These are phyloP conservation scores for Pseudoperonospora humuli DNA, from an alignment of 352 stramenopile genomes.

Conservation along the genomic window DNA sequence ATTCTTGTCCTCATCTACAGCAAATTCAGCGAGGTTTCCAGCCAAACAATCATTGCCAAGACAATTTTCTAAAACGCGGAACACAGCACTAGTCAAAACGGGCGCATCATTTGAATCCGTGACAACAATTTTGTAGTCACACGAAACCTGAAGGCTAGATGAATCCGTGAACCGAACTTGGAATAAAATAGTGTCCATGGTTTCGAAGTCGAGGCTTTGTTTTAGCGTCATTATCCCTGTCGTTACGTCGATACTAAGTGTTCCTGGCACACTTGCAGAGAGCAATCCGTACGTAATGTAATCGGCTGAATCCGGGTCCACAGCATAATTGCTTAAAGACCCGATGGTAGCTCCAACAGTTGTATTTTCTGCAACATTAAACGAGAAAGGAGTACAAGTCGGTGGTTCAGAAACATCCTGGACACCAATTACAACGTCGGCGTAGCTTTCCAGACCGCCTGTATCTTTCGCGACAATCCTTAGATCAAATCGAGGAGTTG, in stretches of 20 bases:
- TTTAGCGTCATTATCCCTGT: constrained; percentile 20
- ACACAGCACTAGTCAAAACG: constrained; percentile 27
- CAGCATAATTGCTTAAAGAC: constrained; percentile 1
- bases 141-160: constrained; percentile 27
- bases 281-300: constrained; percentile 5
- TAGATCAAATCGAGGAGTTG: constrained; percentile 24
- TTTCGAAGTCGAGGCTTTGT: constrained; percentile 34
- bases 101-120: constrained; percentile 39
- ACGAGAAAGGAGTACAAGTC: constrained; percentile 18
- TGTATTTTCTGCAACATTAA: constrained; percentile 26
- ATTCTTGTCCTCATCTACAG: constrained; percentile 38
- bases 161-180: constrained; percentile 37
- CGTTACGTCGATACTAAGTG: constrained; percentile 3
- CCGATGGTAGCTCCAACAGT: constrained; percentile 2
- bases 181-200: constrained; percentile 27
- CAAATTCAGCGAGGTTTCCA: constrained; percentile 30
- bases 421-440: constrained; percentile 23
- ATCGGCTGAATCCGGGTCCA: constrained; percentile 12
- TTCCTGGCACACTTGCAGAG: constrained; percentile 4
- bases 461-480: constrained; percentile 33
- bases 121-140: constrained; percentile 38
- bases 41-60: constrained; percentile 31
- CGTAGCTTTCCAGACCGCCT: constrained; percentile 26
- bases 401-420: constrained; percentile 38
- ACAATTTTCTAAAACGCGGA: constrained; percentile 46